Conservation (phyloP, 2,329 filamentous ascomycete genomes). For the Paracamarosporium sp. region DNA sequence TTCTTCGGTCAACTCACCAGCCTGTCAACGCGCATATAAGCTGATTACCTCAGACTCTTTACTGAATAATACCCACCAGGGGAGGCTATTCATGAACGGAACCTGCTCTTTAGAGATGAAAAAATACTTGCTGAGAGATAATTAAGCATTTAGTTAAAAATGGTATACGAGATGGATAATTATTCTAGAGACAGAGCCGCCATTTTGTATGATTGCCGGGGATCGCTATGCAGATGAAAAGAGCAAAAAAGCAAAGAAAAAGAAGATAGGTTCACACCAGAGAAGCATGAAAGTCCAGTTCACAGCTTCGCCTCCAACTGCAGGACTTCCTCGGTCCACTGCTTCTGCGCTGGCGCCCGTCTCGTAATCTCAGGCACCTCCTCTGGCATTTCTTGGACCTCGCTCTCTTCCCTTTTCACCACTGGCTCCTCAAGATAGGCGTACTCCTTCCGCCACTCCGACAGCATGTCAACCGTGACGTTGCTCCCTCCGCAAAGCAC, state of each 20-base stretch:
- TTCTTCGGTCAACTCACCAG: too few species aligned
- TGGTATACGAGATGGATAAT: not conserved
- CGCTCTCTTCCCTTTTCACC: conserved; percentile 1
- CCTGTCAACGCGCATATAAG: too few species aligned
- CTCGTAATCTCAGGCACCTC: conserved; percentile 6
- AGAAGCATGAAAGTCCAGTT: not conserved
- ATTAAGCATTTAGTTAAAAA: too few species aligned
- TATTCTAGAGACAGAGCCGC: not conserved
- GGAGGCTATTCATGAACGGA: too few species aligned
- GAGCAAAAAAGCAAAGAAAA: not conserved
- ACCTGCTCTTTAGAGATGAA: too few species aligned
- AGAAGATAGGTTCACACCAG: not conserved
- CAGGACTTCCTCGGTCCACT: not conserved
- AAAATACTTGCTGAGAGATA: too few species aligned
- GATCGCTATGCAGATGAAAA: conserved; percentile 2
- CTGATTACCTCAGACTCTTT: too few species aligned
- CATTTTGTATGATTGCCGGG: conserved; percentile 6
- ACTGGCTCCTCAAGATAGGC: conserved; percentile 17
- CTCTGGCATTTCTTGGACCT: not conserved
- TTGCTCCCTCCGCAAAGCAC: conserved; percentile 77
- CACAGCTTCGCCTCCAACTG: conserved; percentile 8
- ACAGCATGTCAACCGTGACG: conserved; percentile 59
- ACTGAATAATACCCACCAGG: too few species aligned
- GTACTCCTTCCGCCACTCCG: conserved; percentile 55
- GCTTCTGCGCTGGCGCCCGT: not conserved